Evolutionary conservation across 805 yeast genomes (phyloP), one percentile per base, ranked within the genome.

Genomic region (Teunomyces atbi): DNA sequence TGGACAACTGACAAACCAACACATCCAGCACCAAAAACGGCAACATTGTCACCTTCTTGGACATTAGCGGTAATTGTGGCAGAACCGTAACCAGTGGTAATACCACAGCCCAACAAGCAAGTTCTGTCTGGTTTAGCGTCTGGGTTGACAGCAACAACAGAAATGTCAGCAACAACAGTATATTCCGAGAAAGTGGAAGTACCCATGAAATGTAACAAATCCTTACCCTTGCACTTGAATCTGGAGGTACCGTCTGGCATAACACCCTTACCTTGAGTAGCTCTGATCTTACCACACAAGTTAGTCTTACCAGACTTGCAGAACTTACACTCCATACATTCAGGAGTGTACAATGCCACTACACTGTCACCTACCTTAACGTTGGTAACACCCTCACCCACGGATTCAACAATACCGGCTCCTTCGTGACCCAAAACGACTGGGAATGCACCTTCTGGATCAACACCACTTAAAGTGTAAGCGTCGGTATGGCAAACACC

Each of bases 401-500:
- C 79, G 44, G 89, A 80, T 75, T 92, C 99, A 38, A 94, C 98
- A 51, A 89, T 76, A 62, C 99, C 99, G 33, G 97, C 96, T 71
- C 97, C 97, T 71, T 94, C 99, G 71, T 94, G 99, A 52, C 99
- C 99, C 60, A 95, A 77, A 50, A 94, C 73, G 15, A 83, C 85
- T 13, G 98, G 98, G 80, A 90, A 90, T 11, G 85, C 87, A 59
- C 98, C 99, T 73, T 94, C 99, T 45, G 98, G 94, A 68, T 94
- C 99, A 47, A 74, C 79, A 49, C 99, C 99, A 41, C 96, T 84
- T 55, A 94, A 77, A 8, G 98, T 92, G 77, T 86, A 94, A 33
- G 97, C 97, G 66, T 94, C 99, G 29, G 99, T 94, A 75, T 94
- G 99, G 69, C 99, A 94, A 33, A 94, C 96, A 65, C 97, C 99